Conservation (phyloP, 768 basidiomycete species). For the Artomyces pyxidatus region DNA sequence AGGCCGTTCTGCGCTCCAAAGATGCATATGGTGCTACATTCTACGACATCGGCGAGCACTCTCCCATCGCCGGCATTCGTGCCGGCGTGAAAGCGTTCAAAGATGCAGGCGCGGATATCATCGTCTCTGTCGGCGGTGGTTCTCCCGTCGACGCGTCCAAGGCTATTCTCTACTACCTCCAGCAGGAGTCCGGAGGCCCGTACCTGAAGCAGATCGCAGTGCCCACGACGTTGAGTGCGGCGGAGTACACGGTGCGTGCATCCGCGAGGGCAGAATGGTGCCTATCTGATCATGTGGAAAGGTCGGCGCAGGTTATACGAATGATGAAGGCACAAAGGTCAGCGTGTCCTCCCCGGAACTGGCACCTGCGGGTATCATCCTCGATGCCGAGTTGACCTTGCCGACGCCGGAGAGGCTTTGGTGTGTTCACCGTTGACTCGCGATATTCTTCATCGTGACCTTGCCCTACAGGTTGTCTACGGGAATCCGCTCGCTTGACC, state of each 20-base stretch:
- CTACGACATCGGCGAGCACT: slow-evolving; percentile 64
- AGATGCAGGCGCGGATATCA: slow-evolving; percentile 51
- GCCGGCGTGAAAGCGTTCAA: slow-evolving; percentile 48
- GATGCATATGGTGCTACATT: slow-evolving; percentile 63
- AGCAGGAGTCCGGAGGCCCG: slow-evolving; percentile 44
- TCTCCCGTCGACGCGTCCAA: slow-evolving; percentile 77
- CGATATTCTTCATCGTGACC: slow-evolving; percentile 7
- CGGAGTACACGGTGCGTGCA: slow-evolving; percentile 55
- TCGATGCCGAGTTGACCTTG: slow-evolving; percentile 69
- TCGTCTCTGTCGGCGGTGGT: slow-evolving; percentile 72
- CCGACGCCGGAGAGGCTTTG: slow-evolving; percentile 69
- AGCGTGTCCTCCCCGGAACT: slow-evolving; percentile 47
- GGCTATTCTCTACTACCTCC: slow-evolving; percentile 56
- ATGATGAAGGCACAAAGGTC: slow-evolving; percentile 61
- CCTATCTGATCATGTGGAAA: slow-evolving; percentile 17
- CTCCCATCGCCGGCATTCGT: slow-evolving; percentile 59
- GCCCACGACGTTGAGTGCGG: slow-evolving; percentile 75
- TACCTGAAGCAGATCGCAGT: slow-evolving; percentile 66
- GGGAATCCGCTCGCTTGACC: slow-evolving; percentile 72
- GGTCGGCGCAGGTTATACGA: slow-evolving; percentile 63
- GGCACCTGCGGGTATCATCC: slow-evolving; percentile 64
- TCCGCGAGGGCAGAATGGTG: neutral
- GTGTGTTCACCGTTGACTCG: slow-evolving; percentile 29
- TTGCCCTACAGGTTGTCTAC: slow-evolving; percentile 54
- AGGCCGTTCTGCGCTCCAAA: slow-evolving; percentile 45